These are phyloP conservation scores for Brassica carinata DNA, from an alignment of 345 rosid genomes.

Conservation along the genomic window DNA sequence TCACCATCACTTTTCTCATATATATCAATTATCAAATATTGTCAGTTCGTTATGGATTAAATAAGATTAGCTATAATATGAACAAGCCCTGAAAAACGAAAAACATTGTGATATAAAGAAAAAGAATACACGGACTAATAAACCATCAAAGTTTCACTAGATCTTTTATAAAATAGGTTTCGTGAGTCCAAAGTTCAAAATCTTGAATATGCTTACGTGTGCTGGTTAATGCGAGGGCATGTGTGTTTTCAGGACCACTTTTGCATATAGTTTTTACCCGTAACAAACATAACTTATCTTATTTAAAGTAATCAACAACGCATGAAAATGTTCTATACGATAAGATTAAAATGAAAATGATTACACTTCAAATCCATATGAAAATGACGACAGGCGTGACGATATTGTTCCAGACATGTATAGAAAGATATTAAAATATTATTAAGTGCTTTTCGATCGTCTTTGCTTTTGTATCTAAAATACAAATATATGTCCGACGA, in stretches of 20 bases:
- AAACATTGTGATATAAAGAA: not conserved
- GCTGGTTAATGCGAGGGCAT: constrained; percentile 24
- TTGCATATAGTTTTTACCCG: constrained; percentile 22
- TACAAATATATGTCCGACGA: not conserved
- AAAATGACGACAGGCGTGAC: constrained; percentile 35
- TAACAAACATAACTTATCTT: constrained; percentile 12
- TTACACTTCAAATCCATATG: constrained; percentile 30
- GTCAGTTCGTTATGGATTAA: not conserved
- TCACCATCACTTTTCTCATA: not conserved
- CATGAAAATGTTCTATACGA: constrained; percentile 26
- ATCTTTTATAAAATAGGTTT: constrained; percentile 12
- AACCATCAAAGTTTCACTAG: constrained; percentile 27
- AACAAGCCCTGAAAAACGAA: not conserved
- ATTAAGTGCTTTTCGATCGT: constrained; percentile 4
- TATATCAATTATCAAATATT: not conserved
- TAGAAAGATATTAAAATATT: constrained; percentile 5
- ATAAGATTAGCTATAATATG: not conserved
- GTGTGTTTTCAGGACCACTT: constrained; percentile 43
- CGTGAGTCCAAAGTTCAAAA: constrained; percentile 12
- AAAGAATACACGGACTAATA: not conserved
- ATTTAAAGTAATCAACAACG: constrained; percentile 18
- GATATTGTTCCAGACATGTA: constrained; percentile 26
- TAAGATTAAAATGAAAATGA: constrained; percentile 36
- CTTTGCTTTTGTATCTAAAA: constrained; percentile 5
- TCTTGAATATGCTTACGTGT: constrained; percentile 34